phyloP scores from a whole-genome alignment of 371 early-diverging fungal species.

The Saksenaea oblongispora region DNA sequence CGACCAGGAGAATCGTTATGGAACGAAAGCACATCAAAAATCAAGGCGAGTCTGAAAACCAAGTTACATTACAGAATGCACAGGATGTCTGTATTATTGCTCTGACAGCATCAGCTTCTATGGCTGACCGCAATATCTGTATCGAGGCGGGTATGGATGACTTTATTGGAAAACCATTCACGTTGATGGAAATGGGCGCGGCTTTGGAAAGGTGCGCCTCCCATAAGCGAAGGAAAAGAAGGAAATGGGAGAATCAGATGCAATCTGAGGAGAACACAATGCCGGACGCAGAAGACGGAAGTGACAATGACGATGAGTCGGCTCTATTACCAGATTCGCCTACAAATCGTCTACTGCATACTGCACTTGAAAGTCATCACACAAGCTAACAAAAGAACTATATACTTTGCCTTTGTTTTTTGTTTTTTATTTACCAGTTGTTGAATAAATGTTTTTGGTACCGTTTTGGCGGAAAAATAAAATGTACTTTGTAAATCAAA shows the following conservation, averaged over 20 bases:
- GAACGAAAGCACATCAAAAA: conserved; percentile 15
- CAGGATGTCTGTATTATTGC: conserved; percentile 60
- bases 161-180: conserved; percentile 63
- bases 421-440: no score
- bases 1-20: conserved; percentile 42
- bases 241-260: conserved; percentile 11
- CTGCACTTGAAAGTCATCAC: background rate
- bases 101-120: conserved; percentile 60
- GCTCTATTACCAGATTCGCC: background rate
- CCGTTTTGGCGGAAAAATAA: no score
- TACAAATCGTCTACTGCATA: background rate
- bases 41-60: background rate
- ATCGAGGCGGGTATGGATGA: conserved; percentile 67
- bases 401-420: no score
- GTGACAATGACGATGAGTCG: background rate
- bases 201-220: conserved; percentile 33
- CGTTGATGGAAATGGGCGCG: conserved; percentile 54
- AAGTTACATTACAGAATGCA: conserved; percentile 28
- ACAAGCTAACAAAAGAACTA: no score
- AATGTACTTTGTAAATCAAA: no score
- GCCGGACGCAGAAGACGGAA: conserved; percentile 4
- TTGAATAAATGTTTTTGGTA: no score
- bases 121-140: conserved; percentile 59
- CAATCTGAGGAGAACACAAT: conserved; percentile 7
- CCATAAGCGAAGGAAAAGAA: conserved; percentile 27